Evolutionary conservation across 192 early-diverging fungal genomes (phyloP).

Genomic region (Rhizoclosmatium globosum): DNA sequence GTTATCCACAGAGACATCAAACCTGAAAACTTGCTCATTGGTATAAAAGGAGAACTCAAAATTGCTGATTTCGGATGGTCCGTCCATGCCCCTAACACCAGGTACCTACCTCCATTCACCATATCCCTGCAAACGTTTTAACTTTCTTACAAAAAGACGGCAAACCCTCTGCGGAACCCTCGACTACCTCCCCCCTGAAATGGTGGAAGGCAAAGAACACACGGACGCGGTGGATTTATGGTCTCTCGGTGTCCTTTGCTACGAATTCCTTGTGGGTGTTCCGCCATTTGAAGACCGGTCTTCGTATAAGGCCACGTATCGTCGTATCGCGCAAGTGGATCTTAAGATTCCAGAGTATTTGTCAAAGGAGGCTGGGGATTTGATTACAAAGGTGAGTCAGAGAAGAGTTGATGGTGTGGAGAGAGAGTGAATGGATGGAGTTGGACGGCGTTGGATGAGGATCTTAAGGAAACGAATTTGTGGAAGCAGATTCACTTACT

Average conservation of each 20-base stretch:
- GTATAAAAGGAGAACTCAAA: constrained; percentile 87
- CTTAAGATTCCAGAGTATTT: constrained; percentile 82
- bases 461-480: no score
- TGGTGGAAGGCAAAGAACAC: constrained; percentile 88
- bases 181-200: constrained; percentile 96
- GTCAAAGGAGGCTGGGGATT: constrained; percentile 80
- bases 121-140: not conserved
- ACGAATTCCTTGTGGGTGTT: constrained; percentile 91
- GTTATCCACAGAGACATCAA: constrained; percentile 98
- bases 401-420: not conserved
- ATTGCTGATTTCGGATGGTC: constrained; percentile 99
- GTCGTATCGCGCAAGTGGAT: constrained; percentile 85
- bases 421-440: no score
- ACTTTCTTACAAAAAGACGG: constrained; percentile 59
- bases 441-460: no score
- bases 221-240: constrained; percentile 87
- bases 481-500: no score
- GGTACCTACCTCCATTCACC: constrained; percentile 39
- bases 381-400: constrained; percentile 76
- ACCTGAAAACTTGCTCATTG: constrained; percentile 92
- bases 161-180: constrained; percentile 92
- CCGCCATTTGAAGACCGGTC: constrained; percentile 88
- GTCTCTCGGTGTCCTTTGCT: constrained; percentile 91
- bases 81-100: constrained; percentile 79
- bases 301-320: constrained; percentile 76